Conservation (phyloP, 2,329 filamentous ascomycete species). For the Coniochaeta hoffmannii region DNA sequence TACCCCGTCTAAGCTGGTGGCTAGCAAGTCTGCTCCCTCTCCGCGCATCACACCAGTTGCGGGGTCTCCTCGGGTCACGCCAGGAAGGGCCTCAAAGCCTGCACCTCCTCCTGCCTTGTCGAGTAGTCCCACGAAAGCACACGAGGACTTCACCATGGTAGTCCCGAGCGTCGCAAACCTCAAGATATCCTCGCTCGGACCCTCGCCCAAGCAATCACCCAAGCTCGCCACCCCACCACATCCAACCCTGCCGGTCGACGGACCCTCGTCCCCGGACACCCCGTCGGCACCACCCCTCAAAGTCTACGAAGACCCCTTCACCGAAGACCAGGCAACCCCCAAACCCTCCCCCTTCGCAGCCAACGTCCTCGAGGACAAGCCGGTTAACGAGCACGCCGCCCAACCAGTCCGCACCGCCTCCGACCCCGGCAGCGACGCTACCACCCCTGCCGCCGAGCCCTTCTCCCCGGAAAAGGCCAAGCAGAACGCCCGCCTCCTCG, state of each 20-base stretch:
- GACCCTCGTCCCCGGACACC: constrained; percentile 11
- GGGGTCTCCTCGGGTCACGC: constrained; percentile 18
- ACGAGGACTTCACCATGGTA: constrained; percentile 47
- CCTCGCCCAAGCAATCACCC: constrained; percentile 6
- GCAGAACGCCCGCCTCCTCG: constrained; percentile 56
- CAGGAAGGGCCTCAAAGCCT: constrained; percentile 18
- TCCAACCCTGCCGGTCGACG: constrained; percentile 4
- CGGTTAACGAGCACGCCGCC: constrained; percentile 49
- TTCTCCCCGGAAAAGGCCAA: constrained; percentile 44
- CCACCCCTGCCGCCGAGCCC: background rate
- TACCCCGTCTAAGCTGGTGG: constrained; percentile 33
- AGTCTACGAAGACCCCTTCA: constrained; percentile 33
- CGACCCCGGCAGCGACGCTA: constrained; percentile 10
- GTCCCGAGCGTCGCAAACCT: constrained; percentile 35
- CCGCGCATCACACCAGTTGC: constrained; percentile 19
- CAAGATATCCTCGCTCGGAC: constrained; percentile 5
- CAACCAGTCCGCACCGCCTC: constrained; percentile 17
- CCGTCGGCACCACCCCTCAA: constrained; percentile 22
- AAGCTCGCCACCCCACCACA: constrained; percentile 5
- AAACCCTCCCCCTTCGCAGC: constrained; percentile 32
- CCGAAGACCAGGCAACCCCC: constrained; percentile 37
- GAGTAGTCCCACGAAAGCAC: constrained; percentile 37
- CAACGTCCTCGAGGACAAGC: constrained; percentile 51
- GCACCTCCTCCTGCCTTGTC: constrained; percentile 5
- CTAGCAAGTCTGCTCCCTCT: constrained; percentile 28